phyloP scores from a whole-genome alignment of 2,329 filamentous ascomycete species.

The Nothopassalora personata region DNA sequence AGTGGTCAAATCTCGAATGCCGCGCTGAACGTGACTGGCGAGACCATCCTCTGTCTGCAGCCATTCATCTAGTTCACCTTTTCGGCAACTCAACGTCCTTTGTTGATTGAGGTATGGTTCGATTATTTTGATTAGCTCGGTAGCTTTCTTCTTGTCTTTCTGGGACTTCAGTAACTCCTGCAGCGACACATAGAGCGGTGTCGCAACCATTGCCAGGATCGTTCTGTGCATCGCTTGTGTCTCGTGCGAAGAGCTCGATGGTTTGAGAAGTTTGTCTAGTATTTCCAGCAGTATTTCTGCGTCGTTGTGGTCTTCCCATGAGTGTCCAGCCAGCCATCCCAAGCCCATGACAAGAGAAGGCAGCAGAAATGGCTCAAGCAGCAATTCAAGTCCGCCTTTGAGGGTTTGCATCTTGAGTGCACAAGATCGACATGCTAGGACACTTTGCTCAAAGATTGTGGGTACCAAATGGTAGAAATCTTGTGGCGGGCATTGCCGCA shows the following conservation, averaged over 20 bases:
- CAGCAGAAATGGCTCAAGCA: slow-evolving; percentile 75
- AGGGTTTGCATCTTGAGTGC: slow-evolving; percentile 64
- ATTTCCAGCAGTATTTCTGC: slow-evolving; percentile 66
- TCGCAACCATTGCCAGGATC: slow-evolving; percentile 66
- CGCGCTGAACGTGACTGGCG: slow-evolving; percentile 53
- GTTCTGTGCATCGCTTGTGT: slow-evolving; percentile 65
- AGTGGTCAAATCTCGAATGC: slow-evolving; percentile 57
- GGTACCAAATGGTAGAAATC: slow-evolving; percentile 76
- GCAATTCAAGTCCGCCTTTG: slow-evolving; percentile 70
- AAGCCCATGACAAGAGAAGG: slow-evolving; percentile 71
- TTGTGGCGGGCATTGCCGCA: slow-evolving; percentile 75
- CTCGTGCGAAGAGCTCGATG: slow-evolving; percentile 65
- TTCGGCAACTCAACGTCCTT: slow-evolving; percentile 57
- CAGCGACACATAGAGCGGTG: slow-evolving; percentile 62
- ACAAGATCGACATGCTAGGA: slow-evolving; percentile 62
- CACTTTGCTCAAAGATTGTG: slow-evolving; percentile 69
- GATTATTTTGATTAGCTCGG: slow-evolving; percentile 59
- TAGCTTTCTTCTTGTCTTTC: slow-evolving; percentile 64
- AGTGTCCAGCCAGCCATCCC: slow-evolving; percentile 63
- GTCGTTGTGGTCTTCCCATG: slow-evolving; percentile 60
- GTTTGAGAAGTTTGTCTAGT: slow-evolving; percentile 65
- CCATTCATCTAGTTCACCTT: slow-evolving; percentile 66
- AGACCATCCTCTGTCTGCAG: slow-evolving; percentile 48
- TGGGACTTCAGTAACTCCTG: slow-evolving; percentile 61
- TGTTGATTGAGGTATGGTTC: slow-evolving; percentile 54